phyloP scores from a whole-genome alignment of 305 asterid species.

The Fraxinus greggii region DNA sequence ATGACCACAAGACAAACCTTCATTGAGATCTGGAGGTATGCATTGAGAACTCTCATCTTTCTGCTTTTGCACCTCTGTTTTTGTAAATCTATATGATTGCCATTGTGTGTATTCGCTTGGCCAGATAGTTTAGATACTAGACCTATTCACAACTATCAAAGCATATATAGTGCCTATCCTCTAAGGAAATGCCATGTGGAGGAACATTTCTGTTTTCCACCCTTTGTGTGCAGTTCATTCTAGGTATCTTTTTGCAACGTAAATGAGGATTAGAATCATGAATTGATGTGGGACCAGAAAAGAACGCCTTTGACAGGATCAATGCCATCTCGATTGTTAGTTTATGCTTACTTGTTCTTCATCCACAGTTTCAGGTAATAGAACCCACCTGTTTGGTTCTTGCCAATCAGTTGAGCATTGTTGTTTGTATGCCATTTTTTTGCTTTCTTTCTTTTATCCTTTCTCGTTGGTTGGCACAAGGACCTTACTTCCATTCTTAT shows the following conservation, averaged over 20 bases:
- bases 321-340: not conserved
- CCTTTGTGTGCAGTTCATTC: not conserved
- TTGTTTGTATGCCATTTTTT: not conserved
- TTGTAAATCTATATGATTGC: not conserved
- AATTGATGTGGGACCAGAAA: not conserved
- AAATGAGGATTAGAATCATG: not conserved
- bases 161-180: not conserved
- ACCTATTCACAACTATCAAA: not conserved
- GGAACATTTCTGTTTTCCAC: not conserved
- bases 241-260: not conserved
- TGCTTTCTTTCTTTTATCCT: not conserved
- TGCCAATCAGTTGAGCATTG: not conserved
- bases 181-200: not conserved
- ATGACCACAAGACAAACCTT: slow-evolving; percentile 77
- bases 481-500: not conserved
- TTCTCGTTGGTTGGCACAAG: not conserved
- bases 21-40: slow-evolving; percentile 80
- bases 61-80: not conserved
- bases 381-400: not conserved
- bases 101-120: not conserved
- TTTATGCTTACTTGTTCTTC: not conserved
- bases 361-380: not conserved
- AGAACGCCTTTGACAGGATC: not conserved
- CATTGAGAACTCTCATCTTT: not conserved
- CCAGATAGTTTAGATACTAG: not conserved